A percentile compares a stretch with the other conserved stretches of the same genome.
phyloP scores from a whole-genome alignment of 768 basidiomycete species.

The Cystobasidium onofrii region DNA sequence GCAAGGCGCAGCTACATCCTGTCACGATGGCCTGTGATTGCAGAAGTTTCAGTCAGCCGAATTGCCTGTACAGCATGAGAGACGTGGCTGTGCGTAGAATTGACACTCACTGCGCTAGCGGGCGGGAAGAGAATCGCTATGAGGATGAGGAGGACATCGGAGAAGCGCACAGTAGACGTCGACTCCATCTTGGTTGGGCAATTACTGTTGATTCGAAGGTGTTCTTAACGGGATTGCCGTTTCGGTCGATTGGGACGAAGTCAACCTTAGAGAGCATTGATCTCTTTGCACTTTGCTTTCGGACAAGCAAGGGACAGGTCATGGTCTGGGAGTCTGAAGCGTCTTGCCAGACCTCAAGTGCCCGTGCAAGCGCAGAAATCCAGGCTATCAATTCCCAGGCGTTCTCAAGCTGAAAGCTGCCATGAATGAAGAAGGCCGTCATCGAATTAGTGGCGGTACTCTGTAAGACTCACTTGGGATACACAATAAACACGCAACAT shows the following conservation, averaged over 20 bases:
- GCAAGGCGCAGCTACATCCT: constrained; percentile 12
- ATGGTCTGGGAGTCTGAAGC: too few species aligned
- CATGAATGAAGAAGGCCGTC: too few species aligned
- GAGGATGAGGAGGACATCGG: constrained; percentile 8
- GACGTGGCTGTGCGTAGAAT: not conserved
- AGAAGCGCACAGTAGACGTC: not conserved
- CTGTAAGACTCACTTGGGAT: not conserved
- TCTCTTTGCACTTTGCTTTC: too few species aligned
- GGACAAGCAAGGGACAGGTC: too few species aligned
- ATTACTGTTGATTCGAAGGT: not conserved
- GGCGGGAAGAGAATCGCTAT: constrained; percentile 7
- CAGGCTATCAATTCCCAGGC: too few species aligned
- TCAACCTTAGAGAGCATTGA: too few species aligned
- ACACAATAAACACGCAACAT: not conserved
- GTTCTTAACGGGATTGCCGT: not conserved
- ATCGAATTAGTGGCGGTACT: too few species aligned
- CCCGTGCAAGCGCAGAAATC: too few species aligned
- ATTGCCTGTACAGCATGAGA: not conserved
- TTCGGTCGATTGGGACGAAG: too few species aligned
- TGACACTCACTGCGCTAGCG: not conserved
- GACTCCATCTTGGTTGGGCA: not conserved
- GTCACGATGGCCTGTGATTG: constrained; percentile 11
- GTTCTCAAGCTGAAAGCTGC: too few species aligned
- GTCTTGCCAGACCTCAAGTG: too few species aligned
- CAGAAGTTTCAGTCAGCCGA: not conserved